A percentile compares a stretch with the other conserved stretches of the same genome.
These are phyloP conservation scores for Solanum hybrid DNA, from an alignment of 305 asterid species.

Conservation along the genomic window DNA sequence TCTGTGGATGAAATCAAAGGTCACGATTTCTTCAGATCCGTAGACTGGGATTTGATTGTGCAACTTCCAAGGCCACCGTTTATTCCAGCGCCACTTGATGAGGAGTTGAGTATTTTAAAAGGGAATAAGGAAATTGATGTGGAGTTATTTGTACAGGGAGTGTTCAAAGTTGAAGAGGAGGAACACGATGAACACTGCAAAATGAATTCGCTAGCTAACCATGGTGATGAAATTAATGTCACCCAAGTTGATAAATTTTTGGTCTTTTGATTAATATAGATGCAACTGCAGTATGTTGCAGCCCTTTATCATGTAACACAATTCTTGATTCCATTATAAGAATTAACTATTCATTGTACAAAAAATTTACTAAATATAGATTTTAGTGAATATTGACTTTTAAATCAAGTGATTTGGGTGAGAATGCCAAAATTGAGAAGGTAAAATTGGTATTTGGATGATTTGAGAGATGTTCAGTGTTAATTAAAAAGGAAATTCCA, in stretches of 20 bases:
- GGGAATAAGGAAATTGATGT: conserved; percentile 49
- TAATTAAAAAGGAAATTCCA: background rate
- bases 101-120: conserved; percentile 17
- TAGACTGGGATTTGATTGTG: conserved; percentile 58
- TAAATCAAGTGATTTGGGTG: background rate
- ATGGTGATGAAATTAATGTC: background rate
- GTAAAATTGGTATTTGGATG: background rate
- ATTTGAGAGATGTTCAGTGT: background rate
- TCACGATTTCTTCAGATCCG: conserved; percentile 45
- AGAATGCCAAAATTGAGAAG: background rate
- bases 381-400: background rate
- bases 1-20: conserved; percentile 40
- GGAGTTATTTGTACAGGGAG: conserved; percentile 56
- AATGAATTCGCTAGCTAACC: background rate
- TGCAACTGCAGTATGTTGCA: background rate
- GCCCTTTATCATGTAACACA: background rate
- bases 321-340: background rate
- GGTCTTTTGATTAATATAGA: background rate
- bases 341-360: background rate
- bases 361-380: background rate
- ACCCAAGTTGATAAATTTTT: background rate
- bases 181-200: conserved; percentile 13
- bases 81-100: conserved; percentile 46
- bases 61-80: conserved; percentile 77
- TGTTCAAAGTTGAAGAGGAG: conserved; percentile 27